Percentiles rank a stretch among this genome's conserved stretches.
Conservation (phyloP, 2,329 filamentous ascomycete genomes). For the Colletotrichum musae region DNA sequence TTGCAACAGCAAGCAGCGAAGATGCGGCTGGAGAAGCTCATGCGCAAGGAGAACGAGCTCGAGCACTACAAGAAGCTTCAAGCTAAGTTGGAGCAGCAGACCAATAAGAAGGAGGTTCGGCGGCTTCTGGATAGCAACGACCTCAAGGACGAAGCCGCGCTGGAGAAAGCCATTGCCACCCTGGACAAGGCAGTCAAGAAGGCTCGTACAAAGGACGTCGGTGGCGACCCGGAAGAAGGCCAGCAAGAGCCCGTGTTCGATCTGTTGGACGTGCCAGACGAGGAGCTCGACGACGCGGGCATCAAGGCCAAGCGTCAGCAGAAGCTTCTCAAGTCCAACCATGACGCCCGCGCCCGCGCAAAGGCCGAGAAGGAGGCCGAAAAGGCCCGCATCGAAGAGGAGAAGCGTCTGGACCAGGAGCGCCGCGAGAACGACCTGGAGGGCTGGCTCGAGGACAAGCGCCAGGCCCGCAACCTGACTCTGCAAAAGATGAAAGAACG, state of each 20-base stretch:
- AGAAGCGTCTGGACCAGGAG: constrained; percentile 87
- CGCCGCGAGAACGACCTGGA: constrained; percentile 88
- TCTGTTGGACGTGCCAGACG: constrained; percentile 89
- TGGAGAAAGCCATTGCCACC: constrained; percentile 89
- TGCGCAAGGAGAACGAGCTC: constrained; percentile 95
- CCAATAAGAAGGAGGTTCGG: constrained; percentile 90
- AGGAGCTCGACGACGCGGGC: constrained; percentile 91
- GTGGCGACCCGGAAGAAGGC: constrained; percentile 84
- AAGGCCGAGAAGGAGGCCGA: constrained; percentile 97
- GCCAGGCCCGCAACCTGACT: constrained; percentile 77
- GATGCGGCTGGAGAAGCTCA: constrained; percentile 94
- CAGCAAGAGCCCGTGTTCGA: constrained; percentile 88
- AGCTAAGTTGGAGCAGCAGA: constrained; percentile 75
- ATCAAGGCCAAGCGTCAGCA: constrained; percentile 95
- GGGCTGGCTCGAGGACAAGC: constrained; percentile 87
- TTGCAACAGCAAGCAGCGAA: constrained; percentile 97
- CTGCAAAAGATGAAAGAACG: constrained; percentile 93
- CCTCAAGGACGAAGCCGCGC: constrained; percentile 88
- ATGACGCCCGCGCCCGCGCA: constrained; percentile 92
- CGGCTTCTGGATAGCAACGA: constrained; percentile 91
- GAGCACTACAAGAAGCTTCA: constrained; percentile 94
- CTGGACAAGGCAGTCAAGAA: constrained; percentile 92
- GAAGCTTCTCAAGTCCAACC: constrained; percentile 91
- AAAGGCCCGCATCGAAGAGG: constrained; percentile 85
- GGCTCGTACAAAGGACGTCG: constrained; percentile 93